Base-by-base conservation (phyloP, 169 alveolate genomes). In the Plasmodium coatneyi region DNA sequence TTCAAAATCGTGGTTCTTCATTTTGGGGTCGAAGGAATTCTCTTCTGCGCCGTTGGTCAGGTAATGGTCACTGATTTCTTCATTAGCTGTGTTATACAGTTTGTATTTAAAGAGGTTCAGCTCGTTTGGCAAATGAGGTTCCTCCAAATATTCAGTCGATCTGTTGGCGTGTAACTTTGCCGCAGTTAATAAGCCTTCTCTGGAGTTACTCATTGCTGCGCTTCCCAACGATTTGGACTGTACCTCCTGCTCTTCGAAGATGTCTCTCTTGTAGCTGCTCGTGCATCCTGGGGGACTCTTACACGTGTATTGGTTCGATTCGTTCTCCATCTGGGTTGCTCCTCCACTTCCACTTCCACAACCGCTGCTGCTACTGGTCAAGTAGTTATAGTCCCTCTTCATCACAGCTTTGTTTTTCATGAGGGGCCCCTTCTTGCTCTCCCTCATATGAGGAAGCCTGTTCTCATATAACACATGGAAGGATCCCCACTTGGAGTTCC, bases 381-480 rank as follows among this genome's bases (percentile, higher is more conserved):
- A 22, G 66, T 25, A 54, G 5, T 86, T 74, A 39, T 74, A 86
- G 19, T 86, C 93, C 41, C 93, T 49, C 28, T 86, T 86, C 84
- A 86, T 74, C 5, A 86, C 93, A 30, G 39, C n/a, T 76, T 86
- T 86, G 22, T 28, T 76, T 43, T 72, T 86, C 39, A 34, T 43
- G 22, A 81, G 16, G 16, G 25, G n/a, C 14, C 32, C 36, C 19
- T 49, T 76, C 30, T 19, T 86, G 41, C 28, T 60, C n/a, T 39
- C 19, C 32, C 66, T 86, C 10, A 7, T 39, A 19, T 16, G 14
- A 7, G 12, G 54, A 19, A 74, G 5, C 16, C 70, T 86, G 22
- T 86, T 79, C 16, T 7, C 19, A 54, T 86, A 76, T n/a, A 86
- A 56, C n/a, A 86, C 93, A 30, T 86, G 93, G 22, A 86, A 86